Evolutionary conservation across 23 red algal genomes (phyloP).

Genomic region (Gracilaria gracilis): DNA sequence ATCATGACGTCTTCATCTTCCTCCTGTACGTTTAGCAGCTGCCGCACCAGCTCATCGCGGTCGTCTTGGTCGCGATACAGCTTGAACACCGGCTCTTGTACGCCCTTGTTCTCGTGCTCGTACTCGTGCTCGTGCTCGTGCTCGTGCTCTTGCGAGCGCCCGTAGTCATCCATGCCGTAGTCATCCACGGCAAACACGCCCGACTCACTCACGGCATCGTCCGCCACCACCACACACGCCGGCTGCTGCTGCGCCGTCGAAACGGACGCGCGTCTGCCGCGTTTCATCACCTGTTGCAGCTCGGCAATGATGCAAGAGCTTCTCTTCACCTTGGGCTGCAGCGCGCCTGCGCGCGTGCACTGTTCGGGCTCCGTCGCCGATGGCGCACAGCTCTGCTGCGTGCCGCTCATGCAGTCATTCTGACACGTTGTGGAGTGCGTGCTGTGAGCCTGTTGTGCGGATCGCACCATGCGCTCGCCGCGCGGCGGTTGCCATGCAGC

Average conservation of each 20-base stretch:
- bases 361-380: too few species aligned
- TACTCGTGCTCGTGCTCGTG: background rate
- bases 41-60: background rate
- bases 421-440: background rate
- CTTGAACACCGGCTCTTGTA: too few species aligned
- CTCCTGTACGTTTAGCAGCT: background rate
- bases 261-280: background rate
- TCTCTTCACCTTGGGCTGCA: background rate
- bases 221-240: too few species aligned
- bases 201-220: constrained; percentile 19
- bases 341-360: too few species aligned
- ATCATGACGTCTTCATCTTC: background rate
- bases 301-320: background rate
- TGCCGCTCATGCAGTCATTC: background rate
- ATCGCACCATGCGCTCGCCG: too few species aligned
- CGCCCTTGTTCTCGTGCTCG: too few species aligned
- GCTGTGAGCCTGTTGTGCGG: background rate
- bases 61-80: too few species aligned
- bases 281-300: background rate
- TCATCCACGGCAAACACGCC: background rate
- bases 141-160: too few species aligned
- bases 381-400: background rate
- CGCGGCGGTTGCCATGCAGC: too few species aligned
- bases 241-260: background rate
- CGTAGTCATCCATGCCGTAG: too few species aligned